These are phyloP conservation scores for Emergomyces pasteurianus DNA, from an alignment of 2,329 filamentous ascomycete genomes.

Conservation along the genomic window DNA sequence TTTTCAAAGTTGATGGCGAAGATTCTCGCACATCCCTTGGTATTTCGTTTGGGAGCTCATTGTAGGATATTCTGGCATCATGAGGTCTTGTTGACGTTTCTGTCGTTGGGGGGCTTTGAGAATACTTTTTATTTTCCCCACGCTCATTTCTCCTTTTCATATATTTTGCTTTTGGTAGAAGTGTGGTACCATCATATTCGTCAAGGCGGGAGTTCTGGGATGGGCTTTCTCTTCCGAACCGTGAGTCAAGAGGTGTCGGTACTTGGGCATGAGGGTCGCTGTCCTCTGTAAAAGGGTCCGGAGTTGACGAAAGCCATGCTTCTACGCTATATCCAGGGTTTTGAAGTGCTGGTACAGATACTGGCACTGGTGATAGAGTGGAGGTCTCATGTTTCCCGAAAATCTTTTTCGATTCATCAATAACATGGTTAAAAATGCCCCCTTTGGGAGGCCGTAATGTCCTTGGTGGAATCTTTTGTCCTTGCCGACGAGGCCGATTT, in stretches of 20 bases:
- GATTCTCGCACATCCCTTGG: constrained; percentile 8
- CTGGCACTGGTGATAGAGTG: constrained; percentile 21
- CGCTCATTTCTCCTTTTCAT: background rate
- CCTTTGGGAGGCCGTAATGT: constrained; percentile 26
- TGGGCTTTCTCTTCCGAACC: constrained; percentile 19
- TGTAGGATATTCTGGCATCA: background rate
- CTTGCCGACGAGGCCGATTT: constrained; percentile 22
- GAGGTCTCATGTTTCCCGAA: constrained; percentile 31
- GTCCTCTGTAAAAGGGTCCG: constrained; percentile 43
- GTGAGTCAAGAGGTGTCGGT: constrained; percentile 29
- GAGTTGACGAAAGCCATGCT: constrained; percentile 48
- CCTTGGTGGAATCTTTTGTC: constrained; percentile 12
- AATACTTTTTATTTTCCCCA: background rate
- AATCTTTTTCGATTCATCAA: constrained; percentile 34
- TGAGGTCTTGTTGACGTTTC: background rate
- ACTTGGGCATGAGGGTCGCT: constrained; percentile 23
- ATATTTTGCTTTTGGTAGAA: background rate
- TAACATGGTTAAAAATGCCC: constrained; percentile 33
- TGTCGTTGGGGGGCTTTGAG: background rate
- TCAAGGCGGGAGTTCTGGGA: background rate
- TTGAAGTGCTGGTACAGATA: constrained; percentile 27
- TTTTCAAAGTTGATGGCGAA: constrained; percentile 16
- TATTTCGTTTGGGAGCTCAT: background rate
- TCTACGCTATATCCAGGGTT: constrained; percentile 44
- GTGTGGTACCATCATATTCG: background rate